Percentiles rank a stretch among this genome's conserved stretches.
Evolutionary conservation across 2,329 filamentous ascomycete genomes (phyloP).

Genomic region (Atkinsonella texensis): DNA sequence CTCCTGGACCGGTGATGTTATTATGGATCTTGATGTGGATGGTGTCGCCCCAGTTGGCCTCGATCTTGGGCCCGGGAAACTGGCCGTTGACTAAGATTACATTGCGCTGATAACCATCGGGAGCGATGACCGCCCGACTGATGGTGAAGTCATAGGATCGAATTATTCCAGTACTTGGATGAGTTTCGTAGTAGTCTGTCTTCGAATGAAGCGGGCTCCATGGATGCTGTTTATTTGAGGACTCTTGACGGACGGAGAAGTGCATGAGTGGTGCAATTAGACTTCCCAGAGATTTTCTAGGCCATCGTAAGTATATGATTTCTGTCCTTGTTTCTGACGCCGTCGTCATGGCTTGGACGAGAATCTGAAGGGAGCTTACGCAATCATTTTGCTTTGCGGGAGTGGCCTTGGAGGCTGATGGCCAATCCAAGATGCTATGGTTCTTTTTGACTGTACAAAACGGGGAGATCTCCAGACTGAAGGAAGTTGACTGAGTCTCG

Average conservation of each 20-base stretch:
- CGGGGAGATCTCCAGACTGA: background rate
- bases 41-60: constrained; percentile 50
- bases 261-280: constrained; percentile 25
- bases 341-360: background rate
- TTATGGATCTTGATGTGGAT: constrained; percentile 59
- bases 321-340: background rate
- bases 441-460: background rate
- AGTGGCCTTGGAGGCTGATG: constrained; percentile 9
- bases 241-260: constrained; percentile 35
- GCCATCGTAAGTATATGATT: background rate
- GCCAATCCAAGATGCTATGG: constrained; percentile 1
- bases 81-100: constrained; percentile 52
- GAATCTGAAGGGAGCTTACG: constrained; percentile 15
- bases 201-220: constrained; percentile 35
- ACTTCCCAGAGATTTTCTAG: constrained; percentile 27
- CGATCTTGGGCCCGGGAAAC: constrained; percentile 55
- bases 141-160: constrained; percentile 43
- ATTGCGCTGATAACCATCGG: constrained; percentile 41
- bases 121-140: constrained; percentile 35
- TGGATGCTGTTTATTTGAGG: constrained; percentile 35
- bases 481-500: background rate
- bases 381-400: constrained; percentile 25
- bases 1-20: constrained; percentile 39
- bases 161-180: constrained; percentile 41
- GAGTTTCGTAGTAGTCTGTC: constrained; percentile 38